Percentiles rank a stretch among this genome's conserved stretches.
These are phyloP conservation scores for Infundibulicybe gibba DNA, from an alignment of 768 basidiomycete species.

Conservation along the genomic window DNA sequence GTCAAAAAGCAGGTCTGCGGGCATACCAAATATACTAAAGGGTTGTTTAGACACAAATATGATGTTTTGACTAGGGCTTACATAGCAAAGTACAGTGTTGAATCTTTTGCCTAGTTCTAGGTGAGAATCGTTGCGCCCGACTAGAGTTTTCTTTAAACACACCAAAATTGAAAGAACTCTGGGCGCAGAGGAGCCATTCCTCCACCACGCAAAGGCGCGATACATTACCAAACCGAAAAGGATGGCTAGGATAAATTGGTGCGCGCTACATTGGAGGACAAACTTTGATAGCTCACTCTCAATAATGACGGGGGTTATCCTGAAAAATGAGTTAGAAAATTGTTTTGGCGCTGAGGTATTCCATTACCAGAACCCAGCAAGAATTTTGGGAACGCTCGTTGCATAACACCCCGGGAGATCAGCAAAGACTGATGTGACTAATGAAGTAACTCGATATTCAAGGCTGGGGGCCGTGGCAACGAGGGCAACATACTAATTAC, in stretches of 20 bases:
- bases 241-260: constrained; percentile 9
- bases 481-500: constrained; percentile 15
- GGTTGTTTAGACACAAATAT: no score
- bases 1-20: not conserved
- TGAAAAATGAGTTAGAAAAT: constrained; percentile 1
- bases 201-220: constrained; percentile 20
- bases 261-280: not conserved
- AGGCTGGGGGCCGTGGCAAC: not conserved
- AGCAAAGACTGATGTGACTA: constrained; percentile 16
- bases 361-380: constrained; percentile 23
- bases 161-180: constrained; percentile 19
- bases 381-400: constrained; percentile 19
- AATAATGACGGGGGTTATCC: constrained; percentile 22
- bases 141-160: constrained; percentile 1
- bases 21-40: no score
- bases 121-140: not conserved
- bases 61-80: no score
- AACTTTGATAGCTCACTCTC: constrained; percentile 13
- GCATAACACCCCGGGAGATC: constrained; percentile 26
- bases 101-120: no score
- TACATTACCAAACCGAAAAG: constrained; percentile 20
- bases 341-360: not conserved
- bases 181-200: constrained; percentile 16
- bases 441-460: not conserved
- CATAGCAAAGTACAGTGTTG: no score